Conservation (phyloP, 805 yeast genomes). For the Starmerella davenportii region DNA sequence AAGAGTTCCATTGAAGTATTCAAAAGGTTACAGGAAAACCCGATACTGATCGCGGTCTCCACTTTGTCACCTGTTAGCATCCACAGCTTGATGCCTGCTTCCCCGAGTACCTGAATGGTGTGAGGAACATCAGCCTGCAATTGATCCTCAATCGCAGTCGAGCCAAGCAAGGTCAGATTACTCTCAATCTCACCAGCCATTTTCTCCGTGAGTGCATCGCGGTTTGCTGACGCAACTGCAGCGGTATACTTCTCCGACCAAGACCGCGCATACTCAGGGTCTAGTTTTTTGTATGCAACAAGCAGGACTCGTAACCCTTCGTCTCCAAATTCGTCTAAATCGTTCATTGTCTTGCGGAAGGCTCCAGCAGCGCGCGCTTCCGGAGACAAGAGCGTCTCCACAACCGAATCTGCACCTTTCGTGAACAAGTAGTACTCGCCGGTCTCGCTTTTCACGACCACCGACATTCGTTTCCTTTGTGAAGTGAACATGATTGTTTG, state of each 20-base stretch:
- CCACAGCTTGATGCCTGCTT: slow-evolving; percentile 69
- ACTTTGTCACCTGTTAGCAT: slow-evolving; percentile 69
- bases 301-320: slow-evolving; percentile 69
- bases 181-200: slow-evolving; percentile 44
- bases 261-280: slow-evolving; percentile 27
- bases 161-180: slow-evolving; percentile 43
- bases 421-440: slow-evolving; percentile 31
- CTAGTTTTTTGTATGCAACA: slow-evolving; percentile 41
- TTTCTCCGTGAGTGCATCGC: slow-evolving; percentile 39
- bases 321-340: slow-evolving; percentile 50
- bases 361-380: slow-evolving; percentile 20
- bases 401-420: slow-evolving; percentile 67
- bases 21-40: slow-evolving; percentile 57
- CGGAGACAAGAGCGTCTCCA: slow-evolving; percentile 32
- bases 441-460: slow-evolving; percentile 34
- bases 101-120: slow-evolving; percentile 43
- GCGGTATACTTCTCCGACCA: slow-evolving; percentile 42
- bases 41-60: slow-evolving; percentile 72
- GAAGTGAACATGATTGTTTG: slow-evolving; percentile 49
- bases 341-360: slow-evolving; percentile 37
- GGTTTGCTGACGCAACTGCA: slow-evolving; percentile 33
- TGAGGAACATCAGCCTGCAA: slow-evolving; percentile 66
- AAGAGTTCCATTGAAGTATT: slow-evolving; percentile 51
- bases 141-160: slow-evolving; percentile 69
- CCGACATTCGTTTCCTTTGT: slow-evolving; percentile 63